These are phyloP conservation scores for Exidia glandulosa DNA, from an alignment of 768 basidiomycete genomes.

Conservation along the genomic window DNA sequence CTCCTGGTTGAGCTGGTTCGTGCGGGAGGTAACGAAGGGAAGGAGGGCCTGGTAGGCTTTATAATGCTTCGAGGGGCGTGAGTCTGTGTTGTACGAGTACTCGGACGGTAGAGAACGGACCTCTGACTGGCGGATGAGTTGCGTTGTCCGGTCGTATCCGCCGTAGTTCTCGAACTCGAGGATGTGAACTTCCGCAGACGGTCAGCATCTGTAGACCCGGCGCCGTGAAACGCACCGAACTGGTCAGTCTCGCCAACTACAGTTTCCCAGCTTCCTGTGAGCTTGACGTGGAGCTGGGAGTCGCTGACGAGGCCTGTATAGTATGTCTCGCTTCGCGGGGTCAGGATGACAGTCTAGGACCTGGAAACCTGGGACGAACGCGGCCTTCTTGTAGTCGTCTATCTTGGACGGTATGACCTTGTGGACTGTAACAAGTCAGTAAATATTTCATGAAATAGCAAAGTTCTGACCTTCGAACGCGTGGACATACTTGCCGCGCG, in stretches of 20 bases:
- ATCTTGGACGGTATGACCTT: conserved; percentile 70
- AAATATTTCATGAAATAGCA: background rate
- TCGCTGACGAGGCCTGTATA: conserved; percentile 73
- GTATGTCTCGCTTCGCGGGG: conserved; percentile 56
- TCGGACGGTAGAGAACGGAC: conserved; percentile 28
- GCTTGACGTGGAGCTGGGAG: conserved; percentile 63
- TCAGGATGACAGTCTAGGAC: conserved; percentile 2
- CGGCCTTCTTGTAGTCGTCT: conserved; percentile 79
- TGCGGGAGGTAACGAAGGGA: conserved; percentile 62
- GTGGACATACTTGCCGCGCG: conserved; percentile 89
- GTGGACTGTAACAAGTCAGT: conserved; percentile 48
- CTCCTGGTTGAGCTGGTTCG: conserved; percentile 77
- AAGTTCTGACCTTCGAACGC: conserved; percentile 61
- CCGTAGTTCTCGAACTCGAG: conserved; percentile 91
- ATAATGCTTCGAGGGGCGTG: conserved; percentile 36
- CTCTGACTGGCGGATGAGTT: conserved; percentile 51
- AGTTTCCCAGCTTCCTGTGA: conserved; percentile 91
- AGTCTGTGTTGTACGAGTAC: background rate
- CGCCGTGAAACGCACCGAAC: conserved; percentile 45
- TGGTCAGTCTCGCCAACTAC: conserved; percentile 83
- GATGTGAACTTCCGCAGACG: conserved; percentile 40
- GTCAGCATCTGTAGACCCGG: background rate
- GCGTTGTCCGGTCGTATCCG: conserved; percentile 71
- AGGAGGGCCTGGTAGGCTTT: conserved; percentile 63
- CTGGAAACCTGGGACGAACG: conserved; percentile 38